These are phyloP conservation scores for Jackrogersella multiformis DNA, from an alignment of 495 filamentous ascomycete species.

Conservation along the genomic window DNA sequence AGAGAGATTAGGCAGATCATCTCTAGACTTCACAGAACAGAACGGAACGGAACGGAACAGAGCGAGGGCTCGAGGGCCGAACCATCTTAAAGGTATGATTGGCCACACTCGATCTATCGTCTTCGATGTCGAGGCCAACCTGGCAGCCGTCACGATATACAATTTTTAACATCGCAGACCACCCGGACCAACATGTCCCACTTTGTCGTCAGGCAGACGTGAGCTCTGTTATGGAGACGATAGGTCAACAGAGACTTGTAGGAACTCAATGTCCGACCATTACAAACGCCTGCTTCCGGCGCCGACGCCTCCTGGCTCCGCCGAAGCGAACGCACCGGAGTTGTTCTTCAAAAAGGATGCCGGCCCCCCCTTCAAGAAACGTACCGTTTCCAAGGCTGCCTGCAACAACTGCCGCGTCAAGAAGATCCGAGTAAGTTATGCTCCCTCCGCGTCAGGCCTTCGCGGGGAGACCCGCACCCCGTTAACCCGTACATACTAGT, in stretches of 20 bases:
- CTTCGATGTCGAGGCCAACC: constrained; percentile 29
- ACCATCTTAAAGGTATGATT: constrained; percentile 33
- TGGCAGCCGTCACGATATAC: constrained; percentile 11
- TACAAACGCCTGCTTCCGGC: constrained; percentile 40
- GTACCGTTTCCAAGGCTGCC: constrained; percentile 38
- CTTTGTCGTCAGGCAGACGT: constrained; percentile 23
- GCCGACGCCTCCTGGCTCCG: constrained; percentile 29
- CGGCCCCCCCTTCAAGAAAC: constrained; percentile 39
- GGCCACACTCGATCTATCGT: constrained; percentile 24
- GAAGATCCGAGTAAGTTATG: constrained; percentile 33
- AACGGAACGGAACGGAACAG: too few relatives aligned
- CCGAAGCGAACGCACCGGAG: constrained; percentile 24
- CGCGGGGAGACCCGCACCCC: neutral
- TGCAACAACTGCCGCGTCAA: constrained; percentile 39
- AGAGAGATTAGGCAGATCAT: constrained; percentile 32
- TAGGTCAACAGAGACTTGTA: constrained; percentile 17
- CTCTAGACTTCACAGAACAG: constrained; percentile 29
- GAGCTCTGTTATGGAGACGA: constrained; percentile 33
- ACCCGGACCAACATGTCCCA: constrained; percentile 24
- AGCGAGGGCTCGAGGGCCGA: too few relatives aligned
- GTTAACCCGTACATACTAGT: constrained; percentile 23
- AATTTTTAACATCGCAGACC: constrained; percentile 26
- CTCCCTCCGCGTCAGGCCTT: neutral
- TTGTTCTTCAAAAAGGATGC: constrained; percentile 20
- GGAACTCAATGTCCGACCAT: constrained; percentile 36